Evolutionary conservation across 164 flowering plant genomes (phyloP), one percentile per base, ranked within the genome.

Genomic region (Tetrastigma voinierianum): DNA sequence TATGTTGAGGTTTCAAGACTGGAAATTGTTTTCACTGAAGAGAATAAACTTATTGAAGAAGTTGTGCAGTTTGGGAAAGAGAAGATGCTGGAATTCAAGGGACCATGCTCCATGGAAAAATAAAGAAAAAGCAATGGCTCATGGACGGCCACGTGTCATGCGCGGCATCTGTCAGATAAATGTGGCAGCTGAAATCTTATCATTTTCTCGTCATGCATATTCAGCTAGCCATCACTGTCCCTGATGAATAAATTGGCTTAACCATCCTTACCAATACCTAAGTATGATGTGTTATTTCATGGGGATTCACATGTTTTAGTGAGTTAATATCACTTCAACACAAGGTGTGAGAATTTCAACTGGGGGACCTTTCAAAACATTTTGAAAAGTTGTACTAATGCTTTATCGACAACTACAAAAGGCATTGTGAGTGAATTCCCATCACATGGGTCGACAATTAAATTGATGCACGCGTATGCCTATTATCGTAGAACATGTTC

Each of bases 31-130:
- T 64, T 51, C 49, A 32, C 64, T 59, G 71, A 49, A 65, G 67
- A 61, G 73, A 70, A 67, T 51, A 71, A 67, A 77, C 67, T 59
- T 73, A 67, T 5, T 25, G 70, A 58, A 17, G 72, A 70, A 68
- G 59, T 24, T 51, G 57, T 2, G 32, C 54, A 55, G 48, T 55
- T 73, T 61, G 59, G 64, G 78, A 79, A 67, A 76, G 69, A 72
- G 68, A 74, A 82, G 84, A 82, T 77, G 85, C 85, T 66, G 64
- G 75, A 80, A 84, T 78, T 80, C 74, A 62, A 78, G 74, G 77
- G 76, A 77, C 78, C 81, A 67, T 61, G 69, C 61, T 61, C 72
- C 68, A 64, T 14, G 58, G 64, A 55, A 72, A 69, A 63, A 63
- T 74, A 67, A 70, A 78, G 76, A 75, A 69, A 84, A 81, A 87